Conservation (phyloP, 2,329 filamentous ascomycete genomes). For the Fusarium miscanthi region DNA sequence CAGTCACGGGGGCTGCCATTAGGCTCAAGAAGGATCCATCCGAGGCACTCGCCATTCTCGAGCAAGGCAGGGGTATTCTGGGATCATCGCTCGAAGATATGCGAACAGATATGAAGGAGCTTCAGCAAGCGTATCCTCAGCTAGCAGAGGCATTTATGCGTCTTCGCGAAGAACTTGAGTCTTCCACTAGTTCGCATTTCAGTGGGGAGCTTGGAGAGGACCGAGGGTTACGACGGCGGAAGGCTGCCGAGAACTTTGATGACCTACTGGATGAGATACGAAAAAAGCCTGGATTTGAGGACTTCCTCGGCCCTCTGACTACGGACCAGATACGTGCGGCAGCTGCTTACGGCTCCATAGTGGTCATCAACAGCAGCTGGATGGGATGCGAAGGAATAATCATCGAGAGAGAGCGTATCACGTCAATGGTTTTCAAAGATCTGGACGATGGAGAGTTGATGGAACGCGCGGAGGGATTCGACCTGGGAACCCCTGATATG, state of each 20-base stretch:
- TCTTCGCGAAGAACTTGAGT: neutral
- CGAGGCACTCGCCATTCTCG: neutral
- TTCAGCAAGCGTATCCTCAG: neutral
- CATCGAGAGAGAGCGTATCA: neutral
- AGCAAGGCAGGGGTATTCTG: neutral
- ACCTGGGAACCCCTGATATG: neutral
- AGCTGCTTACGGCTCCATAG: neutral
- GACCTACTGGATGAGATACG: neutral
- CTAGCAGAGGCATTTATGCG: neutral
- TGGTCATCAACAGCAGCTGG: neutral
- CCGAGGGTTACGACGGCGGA: neutral
- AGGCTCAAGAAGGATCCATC: neutral
- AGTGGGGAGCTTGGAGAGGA: fast-evolving
- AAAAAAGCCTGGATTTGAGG: neutral
- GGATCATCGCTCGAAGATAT: neutral
- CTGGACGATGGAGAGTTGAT: fast-evolving
- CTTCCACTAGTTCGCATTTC: fast-evolving
- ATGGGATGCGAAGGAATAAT: neutral
- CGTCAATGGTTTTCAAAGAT: neutral
- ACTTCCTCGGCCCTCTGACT: neutral
- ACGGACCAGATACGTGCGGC: neutral
- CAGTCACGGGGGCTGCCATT: neutral
- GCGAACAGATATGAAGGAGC: neutral
- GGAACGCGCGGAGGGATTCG: neutral
- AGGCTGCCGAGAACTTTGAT: neutral